Conservation (phyloP, 768 basidiomycete genomes). For the Amanita muscaria region DNA sequence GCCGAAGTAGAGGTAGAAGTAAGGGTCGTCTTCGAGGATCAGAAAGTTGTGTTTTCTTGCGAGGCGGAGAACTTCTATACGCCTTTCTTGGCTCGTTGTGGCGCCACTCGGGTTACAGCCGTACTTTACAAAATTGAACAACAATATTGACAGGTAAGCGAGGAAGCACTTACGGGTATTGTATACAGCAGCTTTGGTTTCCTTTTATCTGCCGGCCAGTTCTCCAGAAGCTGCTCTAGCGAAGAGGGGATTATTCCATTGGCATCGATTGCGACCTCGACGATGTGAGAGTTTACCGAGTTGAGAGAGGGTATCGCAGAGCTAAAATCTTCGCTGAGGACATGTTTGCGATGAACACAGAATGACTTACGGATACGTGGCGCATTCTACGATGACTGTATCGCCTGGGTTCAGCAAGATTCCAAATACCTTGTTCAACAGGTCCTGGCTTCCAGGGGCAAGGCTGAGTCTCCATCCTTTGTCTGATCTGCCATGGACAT, state of each 20-base stretch:
- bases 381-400: slow-evolving; percentile 70
- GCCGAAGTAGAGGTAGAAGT: slow-evolving; percentile 69
- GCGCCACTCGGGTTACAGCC: slow-evolving; percentile 84
- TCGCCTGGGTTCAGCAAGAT: slow-evolving; percentile 72
- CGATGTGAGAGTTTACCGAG: slow-evolving; percentile 40
- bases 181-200: slow-evolving; percentile 75
- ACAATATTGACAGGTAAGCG: slow-evolving; percentile 1
- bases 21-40: slow-evolving; percentile 82
- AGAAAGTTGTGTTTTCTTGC: slow-evolving; percentile 65
- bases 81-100: slow-evolving; percentile 59
- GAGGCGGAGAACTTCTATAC: slow-evolving; percentile 58
- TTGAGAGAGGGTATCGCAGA: slow-evolving; percentile 56
- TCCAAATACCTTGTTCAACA: slow-evolving; percentile 68
- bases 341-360: background rate
- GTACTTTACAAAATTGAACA: slow-evolving; percentile 32
- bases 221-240: slow-evolving; percentile 52
- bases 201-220: slow-evolving; percentile 60
- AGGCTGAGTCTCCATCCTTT: slow-evolving; percentile 58
- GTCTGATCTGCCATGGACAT: slow-evolving; percentile 40
- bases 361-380: slow-evolving; percentile 53
- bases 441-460: slow-evolving; percentile 70
- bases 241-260: slow-evolving; percentile 59
- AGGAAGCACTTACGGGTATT: slow-evolving; percentile 40
- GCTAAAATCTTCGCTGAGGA: slow-evolving; percentile 21
- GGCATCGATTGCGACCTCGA: slow-evolving; percentile 58